Base-by-base conservation (phyloP, 306 rosid species). In the Astragalus glycyphyllos region DNA sequence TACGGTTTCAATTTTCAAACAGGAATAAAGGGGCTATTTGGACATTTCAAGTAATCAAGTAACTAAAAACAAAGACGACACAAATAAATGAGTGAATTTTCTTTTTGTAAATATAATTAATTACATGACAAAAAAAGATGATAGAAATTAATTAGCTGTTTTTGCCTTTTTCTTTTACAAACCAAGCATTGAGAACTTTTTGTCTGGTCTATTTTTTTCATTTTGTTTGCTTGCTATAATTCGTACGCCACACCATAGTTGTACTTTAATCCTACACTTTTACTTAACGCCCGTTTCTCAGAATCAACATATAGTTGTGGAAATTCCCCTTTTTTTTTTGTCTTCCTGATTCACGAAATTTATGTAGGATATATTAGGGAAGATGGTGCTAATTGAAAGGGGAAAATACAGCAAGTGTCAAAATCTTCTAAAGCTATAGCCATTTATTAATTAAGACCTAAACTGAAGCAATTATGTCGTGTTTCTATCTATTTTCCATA, bases 331-430 rank as follows among this genome's bases (percentile, higher is more conserved):
- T 0, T 12, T 60, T 56, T 47, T 26, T 14, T 3, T 4, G 5
- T 58, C 46, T 72, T 57, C 78, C 78, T 13, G 40, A 65, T 71
- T 57, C 40, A 78, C 14, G 34, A 71, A 23, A 54, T 62, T 50
- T 44, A 8, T 47, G 69, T 62, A 51, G 5, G 15, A n/a, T 66
- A 32, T 11, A 48, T 65, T 38, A 48, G 74, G 75, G 59, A 56
- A 11, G 5, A 0, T 13, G 11, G 8, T 64, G 20, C 5, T 10
- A 72, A 10, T 11, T 67, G 37, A 11, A 61, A n/a, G 6, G n/a
- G 66, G 29, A 5, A 5, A 38, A 55, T 62, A 11, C 40, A 16
- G 54, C 4, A 26, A 74, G 17, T 62, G 69, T 69, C 73, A 50
- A 76, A 71, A 65, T 76, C 77, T 64, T 2, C 1, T 16, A 48